Conservation (phyloP, 176 grass and related monocot species). For the Oryza meridionalis region DNA sequence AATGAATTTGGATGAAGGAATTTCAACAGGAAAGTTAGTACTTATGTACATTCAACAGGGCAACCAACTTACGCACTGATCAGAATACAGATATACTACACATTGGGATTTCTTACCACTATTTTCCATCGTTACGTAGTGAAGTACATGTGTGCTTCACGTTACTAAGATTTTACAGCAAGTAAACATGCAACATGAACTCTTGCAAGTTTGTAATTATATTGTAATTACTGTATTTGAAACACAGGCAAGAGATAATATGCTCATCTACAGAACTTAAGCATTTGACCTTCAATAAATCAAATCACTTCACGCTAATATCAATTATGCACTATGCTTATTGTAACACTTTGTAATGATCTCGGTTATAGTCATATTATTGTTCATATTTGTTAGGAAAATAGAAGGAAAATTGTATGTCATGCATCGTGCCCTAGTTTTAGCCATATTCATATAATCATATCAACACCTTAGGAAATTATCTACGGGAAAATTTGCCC, state of each 20-base stretch:
- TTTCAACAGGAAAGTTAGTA: not conserved
- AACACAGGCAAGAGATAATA: not conserved
- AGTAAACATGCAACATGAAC: conserved; percentile 7
- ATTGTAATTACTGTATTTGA: not conserved
- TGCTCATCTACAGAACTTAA: not conserved
- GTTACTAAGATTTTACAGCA: not conserved
- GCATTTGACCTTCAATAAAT: not conserved
- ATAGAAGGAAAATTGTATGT: not conserved
- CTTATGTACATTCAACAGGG: not conserved
- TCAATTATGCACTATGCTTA: not conserved
- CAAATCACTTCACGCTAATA: not conserved
- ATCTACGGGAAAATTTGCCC: not conserved
- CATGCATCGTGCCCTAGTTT: not conserved
- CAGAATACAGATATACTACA: not conserved
- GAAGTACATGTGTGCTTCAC: not conserved
- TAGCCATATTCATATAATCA: conserved; percentile 1
- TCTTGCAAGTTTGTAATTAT: not conserved
- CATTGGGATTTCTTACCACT: not conserved
- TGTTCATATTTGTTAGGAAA: not conserved
- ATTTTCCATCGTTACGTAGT: not conserved
- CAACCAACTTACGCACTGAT: not conserved
- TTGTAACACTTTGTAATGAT: not conserved
- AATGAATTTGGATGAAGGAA: conserved; percentile 28
- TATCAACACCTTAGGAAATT: not conserved
- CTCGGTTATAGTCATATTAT: not conserved